phyloP scores from a whole-genome alignment of 306 rosid species.

The Benincasa hispida region DNA sequence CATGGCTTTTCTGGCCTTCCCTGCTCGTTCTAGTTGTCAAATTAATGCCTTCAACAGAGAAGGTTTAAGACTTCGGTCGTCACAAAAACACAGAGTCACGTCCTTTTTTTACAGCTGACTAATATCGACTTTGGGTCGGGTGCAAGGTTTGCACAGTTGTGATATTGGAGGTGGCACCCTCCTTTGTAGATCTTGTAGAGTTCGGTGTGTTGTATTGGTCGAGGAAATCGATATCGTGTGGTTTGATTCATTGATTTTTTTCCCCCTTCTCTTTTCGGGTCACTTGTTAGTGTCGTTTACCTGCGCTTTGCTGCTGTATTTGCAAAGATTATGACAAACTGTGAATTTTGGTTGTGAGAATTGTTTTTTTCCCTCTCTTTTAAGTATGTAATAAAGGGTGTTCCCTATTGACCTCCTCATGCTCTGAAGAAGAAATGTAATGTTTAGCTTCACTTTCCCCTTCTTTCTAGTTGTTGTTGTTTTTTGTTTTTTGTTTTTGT shows the following conservation, averaged over 20 bases:
- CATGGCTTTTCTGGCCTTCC: not conserved
- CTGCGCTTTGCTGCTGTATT: conserved; percentile 8
- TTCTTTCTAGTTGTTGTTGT: not conserved
- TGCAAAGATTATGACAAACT: conserved; percentile 3
- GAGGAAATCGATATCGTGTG: conserved; percentile 34
- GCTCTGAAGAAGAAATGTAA: not conserved
- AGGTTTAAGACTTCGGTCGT: conserved; percentile 22
- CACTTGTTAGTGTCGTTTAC: not conserved
- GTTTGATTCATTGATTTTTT: conserved; percentile 32
- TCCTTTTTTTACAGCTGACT: conserved; percentile 9
- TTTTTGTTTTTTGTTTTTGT: not conserved
- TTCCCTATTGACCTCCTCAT: not conserved
- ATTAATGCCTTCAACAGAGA: conserved; percentile 15
- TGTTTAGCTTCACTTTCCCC: not conserved
- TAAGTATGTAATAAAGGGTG: not conserved
- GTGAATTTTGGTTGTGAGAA: not conserved
- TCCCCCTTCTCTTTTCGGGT: not conserved
- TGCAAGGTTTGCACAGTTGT: not conserved
- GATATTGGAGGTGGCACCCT: not conserved
- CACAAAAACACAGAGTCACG: conserved; percentile 7
- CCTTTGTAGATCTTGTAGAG: conserved; percentile 27
- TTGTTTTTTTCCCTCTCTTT: not conserved
- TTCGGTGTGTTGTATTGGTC: conserved; percentile 27
- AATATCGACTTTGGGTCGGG: not conserved
- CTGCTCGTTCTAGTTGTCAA: conserved; percentile 1